Base-by-base conservation (phyloP, 2,329 filamentous ascomycete species). In the Nemania diffusa region DNA sequence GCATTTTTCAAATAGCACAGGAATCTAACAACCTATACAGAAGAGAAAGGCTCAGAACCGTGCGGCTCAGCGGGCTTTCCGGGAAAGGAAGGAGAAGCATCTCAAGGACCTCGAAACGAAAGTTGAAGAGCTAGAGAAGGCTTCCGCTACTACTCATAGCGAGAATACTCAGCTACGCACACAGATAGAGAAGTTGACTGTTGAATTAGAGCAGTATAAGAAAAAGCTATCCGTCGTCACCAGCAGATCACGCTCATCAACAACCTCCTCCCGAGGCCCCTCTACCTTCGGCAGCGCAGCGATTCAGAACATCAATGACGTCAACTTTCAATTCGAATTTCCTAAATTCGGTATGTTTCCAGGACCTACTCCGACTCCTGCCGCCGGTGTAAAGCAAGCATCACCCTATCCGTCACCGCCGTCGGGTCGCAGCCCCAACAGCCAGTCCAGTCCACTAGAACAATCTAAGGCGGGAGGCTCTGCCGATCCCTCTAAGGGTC, bases 21-120 rank as follows among this genome's bases (percentile, higher is more conserved):
- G 6, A 61, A 27, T 70, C 77, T 79, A 73, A 79, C 72, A 66
- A 53, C 37, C 48, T 42, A 37, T 70, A 53, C 75, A 97, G 93
- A 97, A 97, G 82, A 91, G 94, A 74, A 99, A 99, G 83, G 96
- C 96, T 9, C 94, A 97, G 77, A 97, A 97, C 73, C 89, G 94
- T 72, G 94, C 94, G 11, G 94, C 94, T 4, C 94, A 97, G 80
- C 89, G 94, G 65, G 94, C 94, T 6, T 97, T 97, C 85, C 90
- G 94, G 62, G 94, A 97, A 79, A 92, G 94, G 70, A 97, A 97
- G 81, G 94, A 97, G 80, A 95, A 92, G 82, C 94, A 97, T 75
- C 79, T 97, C 55, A 93, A 93, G 78, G 91, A 94, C 72, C 85
- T 97, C 1, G 94, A 97, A 81, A 91, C 85, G 65, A 92, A 93